Evolutionary conservation across 164 flowering plant genomes (phyloP).

Genomic region (Magnolia changhungtana): DNA sequence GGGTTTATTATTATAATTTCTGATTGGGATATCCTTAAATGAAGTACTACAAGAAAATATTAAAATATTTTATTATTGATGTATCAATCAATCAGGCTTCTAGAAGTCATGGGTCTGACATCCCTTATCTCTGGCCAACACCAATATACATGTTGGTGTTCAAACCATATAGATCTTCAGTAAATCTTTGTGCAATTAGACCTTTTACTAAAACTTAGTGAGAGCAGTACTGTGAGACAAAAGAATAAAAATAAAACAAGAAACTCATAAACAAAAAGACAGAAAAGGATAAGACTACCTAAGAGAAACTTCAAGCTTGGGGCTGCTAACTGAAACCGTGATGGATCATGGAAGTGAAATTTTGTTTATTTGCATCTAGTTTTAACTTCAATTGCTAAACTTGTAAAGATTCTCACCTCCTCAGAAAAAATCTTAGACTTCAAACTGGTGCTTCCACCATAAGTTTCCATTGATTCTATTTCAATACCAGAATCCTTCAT

Average conservation of each 20-base stretch:
- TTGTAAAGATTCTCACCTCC: conserved; percentile 45
- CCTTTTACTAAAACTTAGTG: background rate
- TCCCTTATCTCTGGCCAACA: no score
- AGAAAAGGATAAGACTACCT: background rate
- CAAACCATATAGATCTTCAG: no score
- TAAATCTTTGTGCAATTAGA: background rate
- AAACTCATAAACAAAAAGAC: background rate
- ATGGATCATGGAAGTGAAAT: background rate
- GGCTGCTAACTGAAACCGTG: background rate
- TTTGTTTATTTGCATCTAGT: no score
- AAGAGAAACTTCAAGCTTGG: background rate
- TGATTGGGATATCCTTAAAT: no score
- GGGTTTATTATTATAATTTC: no score
- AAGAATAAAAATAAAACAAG: background rate
- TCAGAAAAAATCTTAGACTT: conserved; percentile 64
- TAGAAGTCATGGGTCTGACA: no score
- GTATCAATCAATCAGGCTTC: no score
- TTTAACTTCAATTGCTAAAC: background rate
- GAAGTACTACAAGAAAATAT: no score
- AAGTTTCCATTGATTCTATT: conserved; percentile 62
- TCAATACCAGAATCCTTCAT: conserved; percentile 73
- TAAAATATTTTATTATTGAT: no score
- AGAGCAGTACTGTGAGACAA: background rate
- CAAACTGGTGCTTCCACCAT: conserved; percentile 69
- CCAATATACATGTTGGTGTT: no score